phyloP scores from a whole-genome alignment of 345 rosid species.

The Eucalyptus melliodora region DNA sequence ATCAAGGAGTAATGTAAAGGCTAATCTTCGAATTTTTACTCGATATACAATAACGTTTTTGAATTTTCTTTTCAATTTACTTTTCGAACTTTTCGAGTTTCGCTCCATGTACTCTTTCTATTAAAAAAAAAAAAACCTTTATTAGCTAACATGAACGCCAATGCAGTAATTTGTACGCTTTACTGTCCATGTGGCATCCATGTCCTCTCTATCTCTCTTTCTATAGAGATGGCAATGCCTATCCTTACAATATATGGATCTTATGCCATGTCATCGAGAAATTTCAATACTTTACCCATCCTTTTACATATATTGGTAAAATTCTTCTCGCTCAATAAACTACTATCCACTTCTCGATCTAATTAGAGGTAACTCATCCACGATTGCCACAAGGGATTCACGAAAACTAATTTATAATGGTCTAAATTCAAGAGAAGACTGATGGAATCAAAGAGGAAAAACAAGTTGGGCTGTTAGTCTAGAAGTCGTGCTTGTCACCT shows the following conservation, averaged over 20 bases:
- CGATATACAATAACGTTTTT: not conserved
- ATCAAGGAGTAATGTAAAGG: not conserved
- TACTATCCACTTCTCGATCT: not conserved
- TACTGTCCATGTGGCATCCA: not conserved
- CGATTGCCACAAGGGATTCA: not conserved
- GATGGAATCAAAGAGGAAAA: not conserved
- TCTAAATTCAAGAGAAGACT: not conserved
- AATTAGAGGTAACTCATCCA: not conserved
- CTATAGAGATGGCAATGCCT: not conserved
- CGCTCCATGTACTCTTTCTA: not conserved
- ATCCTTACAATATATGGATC: not conserved
- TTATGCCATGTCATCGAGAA: not conserved
- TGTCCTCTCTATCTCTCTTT: not conserved
- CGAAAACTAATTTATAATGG: not conserved
- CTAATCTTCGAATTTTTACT: not conserved
- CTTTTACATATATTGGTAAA: not conserved
- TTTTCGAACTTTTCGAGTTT: not conserved
- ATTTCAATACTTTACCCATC: not conserved
- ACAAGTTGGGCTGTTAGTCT: not conserved
- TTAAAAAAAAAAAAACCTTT: not conserved
- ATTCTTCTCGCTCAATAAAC: not conserved
- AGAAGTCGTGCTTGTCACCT: not conserved
- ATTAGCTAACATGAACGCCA: not conserved
- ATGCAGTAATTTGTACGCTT: not conserved
- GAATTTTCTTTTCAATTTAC: not conserved